A percentile compares a stretch with the other conserved stretches of the same genome.
Evolutionary conservation across 1,139 yeast species (phyloP).

Genomic region (Groenewaldozyma sp.): DNA sequence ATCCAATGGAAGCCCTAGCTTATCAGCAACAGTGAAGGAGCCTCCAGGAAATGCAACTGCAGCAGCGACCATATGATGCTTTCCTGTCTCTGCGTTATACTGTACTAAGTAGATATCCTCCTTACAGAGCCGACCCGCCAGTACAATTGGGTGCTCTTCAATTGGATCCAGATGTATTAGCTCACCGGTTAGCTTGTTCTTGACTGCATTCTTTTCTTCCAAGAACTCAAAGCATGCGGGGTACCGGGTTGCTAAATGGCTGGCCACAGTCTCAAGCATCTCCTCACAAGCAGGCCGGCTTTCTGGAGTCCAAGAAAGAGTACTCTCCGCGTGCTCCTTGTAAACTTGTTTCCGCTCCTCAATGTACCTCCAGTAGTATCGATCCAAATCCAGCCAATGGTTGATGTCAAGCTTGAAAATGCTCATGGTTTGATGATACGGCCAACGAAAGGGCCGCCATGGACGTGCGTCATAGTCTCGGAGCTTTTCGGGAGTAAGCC

Average conservation of each 20-base stretch:
- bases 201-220: slow-evolving; percentile 41
- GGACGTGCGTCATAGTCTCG: too few relatives aligned
- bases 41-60: too few relatives aligned
- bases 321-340: slow-evolving; percentile 49
- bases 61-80: too few relatives aligned
- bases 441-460: too few relatives aligned
- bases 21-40: slow-evolving; percentile 51
- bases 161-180: slow-evolving; percentile 53
- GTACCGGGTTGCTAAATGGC: slow-evolving; percentile 52
- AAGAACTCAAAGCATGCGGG: slow-evolving; percentile 51
- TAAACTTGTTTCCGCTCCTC: slow-evolving; percentile 51
- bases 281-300: slow-evolving; percentile 55
- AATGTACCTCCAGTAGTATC: too few relatives aligned
- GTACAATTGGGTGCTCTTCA: slow-evolving; percentile 53
- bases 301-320: slow-evolving; percentile 61
- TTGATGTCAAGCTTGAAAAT: too few relatives aligned
- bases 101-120: slow-evolving; percentile 63
- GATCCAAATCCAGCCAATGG: too few relatives aligned
- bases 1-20: slow-evolving; percentile 54
- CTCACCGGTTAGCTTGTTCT: slow-evolving; percentile 55
- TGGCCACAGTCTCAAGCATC: slow-evolving; percentile 51
- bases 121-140: slow-evolving; percentile 60
- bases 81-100: too few relatives aligned
- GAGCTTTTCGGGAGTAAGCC: too few relatives aligned
- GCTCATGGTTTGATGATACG: too few relatives aligned